Base-by-base conservation (phyloP, 140 eudicot genomes). In the Artemisia princeps region DNA sequence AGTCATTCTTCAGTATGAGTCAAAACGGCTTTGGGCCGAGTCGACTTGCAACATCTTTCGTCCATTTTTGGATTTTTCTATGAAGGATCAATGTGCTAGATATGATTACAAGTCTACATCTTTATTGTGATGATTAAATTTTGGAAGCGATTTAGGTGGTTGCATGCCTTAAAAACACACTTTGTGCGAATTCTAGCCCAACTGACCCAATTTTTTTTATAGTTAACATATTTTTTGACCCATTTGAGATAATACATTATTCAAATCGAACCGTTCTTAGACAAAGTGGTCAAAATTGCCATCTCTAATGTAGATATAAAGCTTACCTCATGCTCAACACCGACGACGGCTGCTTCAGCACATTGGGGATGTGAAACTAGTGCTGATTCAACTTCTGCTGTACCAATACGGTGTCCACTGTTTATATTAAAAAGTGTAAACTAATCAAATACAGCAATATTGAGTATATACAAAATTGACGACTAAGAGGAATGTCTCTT, bases 321-420 rank as follows among this genome's bases (percentile, higher is more conserved):
- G 45, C 45, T 80, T 80, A 88, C 99, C 99, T 86, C 99, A 72
- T 94, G 99, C 68, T 94, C 99, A 75, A 94, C 85, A 59, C 95
- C 99, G 65, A 94, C 99, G 12, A 94, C 99, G 61, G 99, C 99
- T 51, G 99, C 99, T 83, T 94, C 99, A 69, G 96, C 85, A 66
- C 99, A 94, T 5, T 86, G 94, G n/a, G 96, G 96, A 72, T 94
- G 99, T 53, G 96, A 94, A 84, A 94, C 99, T 69, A 94, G 80
- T 60, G 99, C 99, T 26, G 99, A 94, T 79, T 94, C 99, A 72
- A 94, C 96, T 82, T 94, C 99, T 55, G 99, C 90, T 4, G 99
- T 88, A 59, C 99, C 96, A 80, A 94, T 94, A 6, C 99, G 96
- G 72, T 94, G 99, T 20, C 99, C 99, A 75, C 99, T 94, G 81